Evolutionary conservation across 371 early-diverging fungal genomes (phyloP).

Genomic region (Furculomyces boomerangus): DNA sequence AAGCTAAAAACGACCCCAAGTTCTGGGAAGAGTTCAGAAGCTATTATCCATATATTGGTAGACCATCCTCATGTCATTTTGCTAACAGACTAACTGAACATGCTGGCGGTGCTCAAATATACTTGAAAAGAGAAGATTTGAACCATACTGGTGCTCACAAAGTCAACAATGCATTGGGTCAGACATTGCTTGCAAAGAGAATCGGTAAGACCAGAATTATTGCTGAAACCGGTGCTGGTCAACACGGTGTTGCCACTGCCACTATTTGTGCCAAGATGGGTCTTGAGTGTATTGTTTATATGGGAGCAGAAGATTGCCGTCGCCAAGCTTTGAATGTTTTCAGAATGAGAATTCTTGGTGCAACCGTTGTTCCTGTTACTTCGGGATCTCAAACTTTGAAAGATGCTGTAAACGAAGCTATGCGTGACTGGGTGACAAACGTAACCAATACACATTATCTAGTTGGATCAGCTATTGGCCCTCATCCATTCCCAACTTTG

Average conservation of each 20-base stretch:
- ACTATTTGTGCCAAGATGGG: constrained; percentile 96
- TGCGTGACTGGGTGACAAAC: constrained; percentile 97
- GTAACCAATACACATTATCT: constrained; percentile 85
- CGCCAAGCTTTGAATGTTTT: constrained; percentile 92
- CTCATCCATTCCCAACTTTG: constrained; percentile 86
- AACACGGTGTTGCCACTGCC: constrained; percentile 96
- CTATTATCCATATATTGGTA: constrained; percentile 78
- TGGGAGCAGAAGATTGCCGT: constrained; percentile 90
- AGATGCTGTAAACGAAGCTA: constrained; percentile 96
- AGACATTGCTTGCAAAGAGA: constrained; percentile 79
- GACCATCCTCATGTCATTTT: constrained; percentile 71
- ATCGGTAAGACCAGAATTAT: constrained; percentile 92
- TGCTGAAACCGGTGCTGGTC: constrained; percentile 97
- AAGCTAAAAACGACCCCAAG: constrained; percentile 61
- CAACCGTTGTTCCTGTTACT: constrained; percentile 71
- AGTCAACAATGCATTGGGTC: constrained; percentile 95
- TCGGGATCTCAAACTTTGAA: constrained; percentile 67
- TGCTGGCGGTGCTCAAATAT: constrained; percentile 72
- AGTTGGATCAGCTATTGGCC: constrained; percentile 90
- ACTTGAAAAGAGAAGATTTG: constrained; percentile 95
- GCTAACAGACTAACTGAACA: constrained; percentile 70
- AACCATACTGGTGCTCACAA: constrained; percentile 98
- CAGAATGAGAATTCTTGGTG: constrained; percentile 87
- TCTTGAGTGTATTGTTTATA: constrained; percentile 85
- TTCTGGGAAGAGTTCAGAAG: constrained; percentile 83